Base-by-base conservation (phyloP, 495 filamentous ascomycete species). In the Cryomyces minteri region DNA sequence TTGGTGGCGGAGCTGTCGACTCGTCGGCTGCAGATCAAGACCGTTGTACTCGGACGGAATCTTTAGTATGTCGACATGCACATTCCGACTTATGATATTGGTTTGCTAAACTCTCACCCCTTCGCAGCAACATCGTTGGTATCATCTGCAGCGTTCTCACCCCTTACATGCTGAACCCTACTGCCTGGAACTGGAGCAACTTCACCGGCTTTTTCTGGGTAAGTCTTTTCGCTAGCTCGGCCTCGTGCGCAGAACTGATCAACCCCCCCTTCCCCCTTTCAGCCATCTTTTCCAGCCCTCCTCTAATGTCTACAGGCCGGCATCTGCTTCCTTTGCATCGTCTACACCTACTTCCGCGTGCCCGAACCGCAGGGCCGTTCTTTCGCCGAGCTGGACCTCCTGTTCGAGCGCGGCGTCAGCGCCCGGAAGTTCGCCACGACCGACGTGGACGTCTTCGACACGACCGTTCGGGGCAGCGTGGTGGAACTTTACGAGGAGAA, bases 1-100 rank as follows among this genome's bases (percentile, higher is more conserved):
- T 67, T 78, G 50, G 73, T 78, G 6, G 67, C 72, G 12, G 73
- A 78, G 51, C 55, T 77, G 4, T 66, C 71, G 2, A 70, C 74
- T 11, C 67, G 66, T 8, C 63, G 71, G 7, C 63, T 72, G 14
- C 65, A 69, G 40, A 60, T 67, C 30, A 69, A 73, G 48, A 72
- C 71, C 31, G 64, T 77, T 36, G 69, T 72, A 5, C 60, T 73
- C 4, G 72, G 68, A 9, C 69, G 73, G n/a, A 72, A 68, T 49
- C 57, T 66, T 9, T 78, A 78, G 18, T 25, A 25, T 25, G 18
- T 25, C 18, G 18, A 25, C 18, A 2, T 25, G 1, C 18, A 25
- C 18, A 25, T 25, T 25, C 18, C 18, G 18, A 25, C 18, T 25
- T 25, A 25, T 25, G 18, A 25, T 25, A 2, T 25, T 25, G 18